Percentiles rank a stretch among this genome's conserved stretches.
These are phyloP conservation scores for Lactifluus volemus DNA, from an alignment of 768 basidiomycete species.

Conservation along the genomic window DNA sequence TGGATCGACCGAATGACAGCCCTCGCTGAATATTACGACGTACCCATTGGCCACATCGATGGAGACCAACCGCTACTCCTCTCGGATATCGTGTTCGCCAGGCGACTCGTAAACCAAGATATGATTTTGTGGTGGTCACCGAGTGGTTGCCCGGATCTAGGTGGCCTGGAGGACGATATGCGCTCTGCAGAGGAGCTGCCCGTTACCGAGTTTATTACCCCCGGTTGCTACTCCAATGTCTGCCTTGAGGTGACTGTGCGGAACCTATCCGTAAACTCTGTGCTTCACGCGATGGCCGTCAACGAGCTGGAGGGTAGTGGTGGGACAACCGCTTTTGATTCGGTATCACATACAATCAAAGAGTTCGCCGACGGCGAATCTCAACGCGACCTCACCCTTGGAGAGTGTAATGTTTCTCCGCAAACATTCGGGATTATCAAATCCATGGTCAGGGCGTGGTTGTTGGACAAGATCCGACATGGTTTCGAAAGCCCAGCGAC, in stretches of 20 bases:
- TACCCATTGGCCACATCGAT: constrained; percentile 88
- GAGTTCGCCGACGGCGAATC: constrained; percentile 72
- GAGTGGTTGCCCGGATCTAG: constrained; percentile 81
- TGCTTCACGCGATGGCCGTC: constrained; percentile 88
- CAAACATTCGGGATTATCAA: constrained; percentile 82
- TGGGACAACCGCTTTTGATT: constrained; percentile 89
- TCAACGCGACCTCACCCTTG: constrained; percentile 66
- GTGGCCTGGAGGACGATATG: constrained; percentile 85
- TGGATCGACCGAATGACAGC: constrained; percentile 78
- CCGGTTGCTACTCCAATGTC: constrained; percentile 89
- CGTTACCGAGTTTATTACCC: constrained; percentile 73
- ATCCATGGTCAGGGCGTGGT: constrained; percentile 84
- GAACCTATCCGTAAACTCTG: constrained; percentile 89
- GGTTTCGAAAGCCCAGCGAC: constrained; percentile 58
- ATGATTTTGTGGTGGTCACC: constrained; percentile 96
- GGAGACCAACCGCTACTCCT: constrained; percentile 83
- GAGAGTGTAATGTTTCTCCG: constrained; percentile 82
- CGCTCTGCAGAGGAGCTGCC: constrained; percentile 68
- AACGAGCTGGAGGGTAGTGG: constrained; percentile 97
- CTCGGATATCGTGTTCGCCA: constrained; percentile 86
- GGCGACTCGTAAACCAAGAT: constrained; percentile 79
- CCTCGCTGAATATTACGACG: constrained; percentile 84
- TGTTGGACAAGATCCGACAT: constrained; percentile 72
- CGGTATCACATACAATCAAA: constrained; percentile 82
- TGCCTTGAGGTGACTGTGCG: constrained; percentile 84